phyloP scores from a whole-genome alignment of 2,329 filamentous ascomycete genomes.

The Acephala macrosclerotiorum region DNA sequence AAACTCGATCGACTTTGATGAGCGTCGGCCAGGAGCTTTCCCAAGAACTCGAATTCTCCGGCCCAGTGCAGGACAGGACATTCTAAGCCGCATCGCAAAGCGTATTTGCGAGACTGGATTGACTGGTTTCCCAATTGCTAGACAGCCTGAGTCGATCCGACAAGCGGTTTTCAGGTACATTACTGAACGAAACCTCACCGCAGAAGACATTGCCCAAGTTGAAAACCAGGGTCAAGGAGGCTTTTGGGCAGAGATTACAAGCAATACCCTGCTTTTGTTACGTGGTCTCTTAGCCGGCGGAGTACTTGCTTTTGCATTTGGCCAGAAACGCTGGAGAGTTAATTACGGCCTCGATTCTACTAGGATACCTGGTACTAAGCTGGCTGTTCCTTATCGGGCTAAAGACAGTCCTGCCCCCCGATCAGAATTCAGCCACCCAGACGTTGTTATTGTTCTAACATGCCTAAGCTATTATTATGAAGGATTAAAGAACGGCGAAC shows the following conservation, averaged over 20 bases:
- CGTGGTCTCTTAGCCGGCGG: slow-evolving; percentile 63
- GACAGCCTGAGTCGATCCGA: slow-evolving; percentile 10
- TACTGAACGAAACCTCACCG: slow-evolving; percentile 17
- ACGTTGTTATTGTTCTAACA: slow-evolving; percentile 63
- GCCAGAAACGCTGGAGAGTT: slow-evolving; percentile 68
- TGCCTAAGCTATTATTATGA: slow-evolving; percentile 62
- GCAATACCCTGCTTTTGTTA: slow-evolving; percentile 54
- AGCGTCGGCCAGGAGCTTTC: slow-evolving; percentile 50
- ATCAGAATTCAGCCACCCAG: slow-evolving; percentile 69
- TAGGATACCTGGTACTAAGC: slow-evolving; percentile 47
- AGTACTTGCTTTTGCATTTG: slow-evolving; percentile 60
- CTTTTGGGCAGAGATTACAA: slow-evolving; percentile 36
- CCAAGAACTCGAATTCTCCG: slow-evolving; percentile 54
- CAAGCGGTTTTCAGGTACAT: slow-evolving; percentile 18
- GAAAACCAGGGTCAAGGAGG: slow-evolving; percentile 14
- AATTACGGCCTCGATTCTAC: slow-evolving; percentile 65
- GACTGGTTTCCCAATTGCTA: slow-evolving; percentile 20
- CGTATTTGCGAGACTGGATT: slow-evolving; percentile 27
- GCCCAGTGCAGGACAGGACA: background rate
- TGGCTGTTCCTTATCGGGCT: slow-evolving; percentile 66
- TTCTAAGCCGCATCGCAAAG: slow-evolving; percentile 6
- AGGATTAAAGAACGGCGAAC: slow-evolving; percentile 58
- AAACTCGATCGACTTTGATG: slow-evolving; percentile 46
- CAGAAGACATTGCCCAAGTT: slow-evolving; percentile 17
- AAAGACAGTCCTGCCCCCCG: slow-evolving; percentile 63